These are phyloP conservation scores for Alternaria sp. DNA, from an alignment of 2,329 filamentous ascomycete genomes.

Conservation along the genomic window DNA sequence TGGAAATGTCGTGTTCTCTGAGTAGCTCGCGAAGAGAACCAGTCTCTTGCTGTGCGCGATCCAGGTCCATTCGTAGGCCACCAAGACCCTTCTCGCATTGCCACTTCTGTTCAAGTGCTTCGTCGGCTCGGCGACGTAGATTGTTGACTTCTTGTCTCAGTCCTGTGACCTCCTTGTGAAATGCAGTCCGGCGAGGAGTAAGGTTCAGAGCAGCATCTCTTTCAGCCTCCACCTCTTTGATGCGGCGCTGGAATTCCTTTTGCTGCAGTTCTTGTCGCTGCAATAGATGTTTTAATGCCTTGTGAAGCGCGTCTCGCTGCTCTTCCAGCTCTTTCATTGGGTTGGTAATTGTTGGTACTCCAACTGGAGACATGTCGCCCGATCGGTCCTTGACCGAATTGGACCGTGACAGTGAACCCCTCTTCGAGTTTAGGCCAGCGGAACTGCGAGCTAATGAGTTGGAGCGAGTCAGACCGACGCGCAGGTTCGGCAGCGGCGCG, in stretches of 20 bases:
- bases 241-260: conserved; percentile 81
- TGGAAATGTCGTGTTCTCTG: conserved; percentile 81
- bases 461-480: conserved; percentile 68
- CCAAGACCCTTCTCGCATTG: conserved; percentile 89
- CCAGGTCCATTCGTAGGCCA: conserved; percentile 94
- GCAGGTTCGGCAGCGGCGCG: conserved; percentile 41
- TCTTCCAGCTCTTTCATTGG: conserved; percentile 87
- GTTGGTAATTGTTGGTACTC: conserved; percentile 39
- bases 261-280: conserved; percentile 86
- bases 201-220: conserved; percentile 74
- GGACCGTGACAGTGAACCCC: conserved; percentile 61
- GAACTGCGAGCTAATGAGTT: conserved; percentile 71
- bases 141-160: conserved; percentile 85
- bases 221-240: conserved; percentile 78
- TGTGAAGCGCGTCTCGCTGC: conserved; percentile 91
- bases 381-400: conserved; percentile 54
- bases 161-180: conserved; percentile 81
- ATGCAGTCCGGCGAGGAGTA: conserved; percentile 77
- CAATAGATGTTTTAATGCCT: conserved; percentile 82
- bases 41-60: conserved; percentile 93
- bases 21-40: conserved; percentile 79
- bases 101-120: conserved; percentile 95
- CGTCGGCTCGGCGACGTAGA: conserved; percentile 85
- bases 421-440: conserved; percentile 51
- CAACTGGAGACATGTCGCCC: conserved; percentile 66